Base-by-base conservation (phyloP, 495 filamentous ascomycete species). In the Cudoniella acicularis region DNA sequence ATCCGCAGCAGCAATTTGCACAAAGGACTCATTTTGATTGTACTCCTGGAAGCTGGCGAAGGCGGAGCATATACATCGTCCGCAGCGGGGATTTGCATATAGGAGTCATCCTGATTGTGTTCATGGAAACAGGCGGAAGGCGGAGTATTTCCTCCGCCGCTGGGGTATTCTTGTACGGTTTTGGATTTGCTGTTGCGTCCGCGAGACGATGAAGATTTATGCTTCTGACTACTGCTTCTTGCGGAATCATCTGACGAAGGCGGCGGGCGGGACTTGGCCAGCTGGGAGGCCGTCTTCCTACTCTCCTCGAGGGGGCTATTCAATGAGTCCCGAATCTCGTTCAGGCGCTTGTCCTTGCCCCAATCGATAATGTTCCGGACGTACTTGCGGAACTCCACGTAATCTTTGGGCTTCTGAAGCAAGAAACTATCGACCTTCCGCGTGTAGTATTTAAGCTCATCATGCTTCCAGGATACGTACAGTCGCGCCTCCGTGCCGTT, bases 331-430 rank as follows among this genome's bases (percentile, higher is more conserved):
- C 56, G 63, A 56, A 73, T 71, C 40, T 67, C 59, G 20, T 63
- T 58, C 42, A 73, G 54, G 10, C 68, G 64, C 27, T 54, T 52
- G 53, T 62, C 64, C 52, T 61, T 68, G 9, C 69, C 68, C 69
- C 69, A 72, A 58, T 73, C 69, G 27, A 71, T 56, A 52, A 71
- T 72, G 50, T 72, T 72, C 43, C 41, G 54, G 54, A 72, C 65
- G 58, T 67, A 59, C 54, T 65, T 69, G 58, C 70, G 67, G 54
- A 73, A 72, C 16, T 67, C 62, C 8, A 69, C 45, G 27, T 62
- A 73, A 16, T 69, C 20, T 50, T 65, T 43, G 21, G 69, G 69
- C 10, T 62, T 53, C 40, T 68, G 57, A 27, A 70, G 61, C 20
- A 64, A 49, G 47, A 68, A 70, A 51, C 54, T 56, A 4, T 62